Evolutionary conservation across 2,329 filamentous ascomycete species (phyloP).

Genomic region (Cyphellophora attinorum): DNA sequence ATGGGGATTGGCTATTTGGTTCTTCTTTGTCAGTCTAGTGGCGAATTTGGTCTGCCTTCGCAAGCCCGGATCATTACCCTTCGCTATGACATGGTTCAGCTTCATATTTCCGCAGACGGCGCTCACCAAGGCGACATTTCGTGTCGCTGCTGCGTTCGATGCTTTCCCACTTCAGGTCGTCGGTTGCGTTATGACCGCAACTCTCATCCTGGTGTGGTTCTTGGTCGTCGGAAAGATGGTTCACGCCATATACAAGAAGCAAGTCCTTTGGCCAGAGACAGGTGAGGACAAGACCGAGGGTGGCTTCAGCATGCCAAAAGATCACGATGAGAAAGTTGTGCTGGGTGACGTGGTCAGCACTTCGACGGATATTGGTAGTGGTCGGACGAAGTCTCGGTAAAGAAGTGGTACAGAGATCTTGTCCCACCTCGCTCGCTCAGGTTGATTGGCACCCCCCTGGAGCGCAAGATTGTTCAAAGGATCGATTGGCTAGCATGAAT

Average conservation of each 20-base stretch:
- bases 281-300: slow-evolving; percentile 53
- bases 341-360: no score
- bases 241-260: slow-evolving; percentile 51
- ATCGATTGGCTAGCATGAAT: neutral
- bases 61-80: slow-evolving; percentile 47
- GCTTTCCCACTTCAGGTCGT: slow-evolving; percentile 54
- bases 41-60: slow-evolving; percentile 24
- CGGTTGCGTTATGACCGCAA: slow-evolving; percentile 57
- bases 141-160: slow-evolving; percentile 55
- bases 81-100: slow-evolving; percentile 79
- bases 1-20: slow-evolving; percentile 75
- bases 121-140: slow-evolving; percentile 61
- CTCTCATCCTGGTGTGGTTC: slow-evolving; percentile 58
- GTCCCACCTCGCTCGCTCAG: no score
- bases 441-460: neutral
- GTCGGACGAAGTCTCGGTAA: no score
- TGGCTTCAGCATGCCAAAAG: slow-evolving; percentile 34
- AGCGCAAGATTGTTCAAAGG: neutral
- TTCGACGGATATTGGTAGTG: no score
- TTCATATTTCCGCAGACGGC: slow-evolving; percentile 77
- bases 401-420: no score
- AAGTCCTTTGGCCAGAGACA: slow-evolving; percentile 70
- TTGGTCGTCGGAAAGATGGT: slow-evolving; percentile 63
- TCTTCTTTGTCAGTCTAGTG: slow-evolving; percentile 70
- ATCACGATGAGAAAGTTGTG: neutral